phyloP scores from a whole-genome alignment of 495 filamentous ascomycete species.

The Filosporella fistucella region DNA sequence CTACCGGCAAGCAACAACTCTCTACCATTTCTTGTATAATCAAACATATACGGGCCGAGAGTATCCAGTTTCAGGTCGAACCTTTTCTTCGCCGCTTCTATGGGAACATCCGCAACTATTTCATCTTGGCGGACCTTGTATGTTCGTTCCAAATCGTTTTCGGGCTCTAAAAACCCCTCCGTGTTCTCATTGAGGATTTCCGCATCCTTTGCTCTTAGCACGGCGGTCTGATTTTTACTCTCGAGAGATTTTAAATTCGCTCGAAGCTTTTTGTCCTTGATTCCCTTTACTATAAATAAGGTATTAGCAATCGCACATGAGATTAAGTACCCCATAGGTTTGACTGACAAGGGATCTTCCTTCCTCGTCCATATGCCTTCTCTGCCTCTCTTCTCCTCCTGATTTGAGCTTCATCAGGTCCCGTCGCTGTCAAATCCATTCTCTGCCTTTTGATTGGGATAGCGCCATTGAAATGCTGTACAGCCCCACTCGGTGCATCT shows the following conservation, averaged over 20 bases:
- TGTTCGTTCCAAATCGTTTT: constrained; percentile 81
- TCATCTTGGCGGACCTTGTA: constrained; percentile 90
- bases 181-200: constrained; percentile 90
- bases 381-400: constrained; percentile 58
- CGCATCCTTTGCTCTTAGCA: constrained; percentile 81
- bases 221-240: constrained; percentile 72
- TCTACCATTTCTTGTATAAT: constrained; percentile 86
- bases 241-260: constrained; percentile 75
- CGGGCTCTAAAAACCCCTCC: constrained; percentile 83
- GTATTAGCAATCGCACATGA: neutral
- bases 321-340: too few relatives aligned
- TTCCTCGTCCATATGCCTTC: constrained; percentile 78
- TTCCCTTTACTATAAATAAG: constrained; percentile 29
- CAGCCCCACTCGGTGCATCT: constrained; percentile 1
- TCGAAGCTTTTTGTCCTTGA: constrained; percentile 85
- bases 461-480: constrained; percentile 35
- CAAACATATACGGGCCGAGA: constrained; percentile 79
- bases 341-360: constrained; percentile 46
- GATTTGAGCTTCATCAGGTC: constrained; percentile 36
- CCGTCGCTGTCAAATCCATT: constrained; percentile 36
- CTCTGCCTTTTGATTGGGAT: constrained; percentile 37
- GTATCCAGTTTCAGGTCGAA: constrained; percentile 83
- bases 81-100: constrained; percentile 79
- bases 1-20: constrained; percentile 79
- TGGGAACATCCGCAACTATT: constrained; percentile 65